phyloP scores from a whole-genome alignment of 1,139 yeast species.

The Protomyces arabidopsidicola region DNA sequence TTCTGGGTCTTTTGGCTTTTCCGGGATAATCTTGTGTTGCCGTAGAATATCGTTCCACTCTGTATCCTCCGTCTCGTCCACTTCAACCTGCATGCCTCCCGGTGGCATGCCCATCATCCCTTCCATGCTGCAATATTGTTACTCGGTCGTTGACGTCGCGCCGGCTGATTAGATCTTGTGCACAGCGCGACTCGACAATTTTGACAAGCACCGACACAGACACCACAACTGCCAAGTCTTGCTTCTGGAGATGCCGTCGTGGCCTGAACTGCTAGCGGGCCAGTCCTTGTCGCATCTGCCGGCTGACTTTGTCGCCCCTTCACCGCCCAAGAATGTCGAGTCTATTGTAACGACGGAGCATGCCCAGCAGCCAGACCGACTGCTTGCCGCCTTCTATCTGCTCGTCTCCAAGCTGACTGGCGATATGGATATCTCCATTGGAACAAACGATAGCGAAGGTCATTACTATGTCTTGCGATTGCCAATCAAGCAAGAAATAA shows the following conservation, averaged over 20 bases:
- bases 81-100: conserved; percentile 23
- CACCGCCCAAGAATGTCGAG: conserved; percentile 62
- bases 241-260: neutral
- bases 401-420: conserved; percentile 79
- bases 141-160: no score
- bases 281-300: conserved; percentile 86
- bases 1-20: conserved; percentile 83
- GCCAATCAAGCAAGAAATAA: conserved; percentile 46
- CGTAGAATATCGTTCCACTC: conserved; percentile 97
- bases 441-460: conserved; percentile 52
- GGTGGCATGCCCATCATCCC: conserved; percentile 15
- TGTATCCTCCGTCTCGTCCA: conserved; percentile 92
- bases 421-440: conserved; percentile 86
- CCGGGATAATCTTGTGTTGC: conserved; percentile 86
- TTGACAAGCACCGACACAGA: no score
- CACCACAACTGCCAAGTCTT: no score
- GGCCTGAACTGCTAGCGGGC: conserved; percentile 51
- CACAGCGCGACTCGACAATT: no score
- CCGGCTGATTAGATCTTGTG: no score
- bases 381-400: conserved; percentile 63
- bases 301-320: conserved; percentile 76
- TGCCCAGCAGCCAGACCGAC: conserved; percentile 19
- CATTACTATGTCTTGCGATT: conserved; percentile 36
- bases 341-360: conserved; percentile 39
- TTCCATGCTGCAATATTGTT: neutral